Percentiles rank a stretch among this genome's conserved stretches.
phyloP scores from a whole-genome alignment of 2,329 filamentous ascomycete genomes.

The Fusarium sp. region DNA sequence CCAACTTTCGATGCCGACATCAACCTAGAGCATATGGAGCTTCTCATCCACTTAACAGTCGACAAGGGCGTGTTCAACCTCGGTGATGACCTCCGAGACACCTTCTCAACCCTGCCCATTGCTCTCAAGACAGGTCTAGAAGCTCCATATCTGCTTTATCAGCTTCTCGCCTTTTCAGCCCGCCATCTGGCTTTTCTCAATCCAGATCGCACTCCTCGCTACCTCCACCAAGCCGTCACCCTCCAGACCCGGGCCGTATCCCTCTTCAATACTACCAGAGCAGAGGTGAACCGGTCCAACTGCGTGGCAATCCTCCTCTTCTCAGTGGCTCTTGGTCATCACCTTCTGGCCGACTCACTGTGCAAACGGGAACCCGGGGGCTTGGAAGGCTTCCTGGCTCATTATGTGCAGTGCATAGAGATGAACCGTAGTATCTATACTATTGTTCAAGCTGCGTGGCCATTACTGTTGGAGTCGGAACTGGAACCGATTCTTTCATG shows the following conservation, averaged over 20 bases:
- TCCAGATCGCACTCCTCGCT: background rate
- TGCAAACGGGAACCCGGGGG: background rate
- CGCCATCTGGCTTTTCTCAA: conserved; percentile 11
- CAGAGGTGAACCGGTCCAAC: conserved; percentile 2
- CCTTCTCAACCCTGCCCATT: background rate
- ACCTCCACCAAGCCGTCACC: conserved; percentile 4
- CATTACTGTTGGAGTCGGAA: conserved; percentile 5
- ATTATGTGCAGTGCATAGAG: conserved; percentile 22
- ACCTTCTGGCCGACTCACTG: conserved; percentile 23
- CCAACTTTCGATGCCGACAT: background rate
- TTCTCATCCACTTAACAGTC: conserved; percentile 3
- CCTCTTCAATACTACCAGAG: conserved; percentile 10
- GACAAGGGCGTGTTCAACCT: conserved; percentile 10
- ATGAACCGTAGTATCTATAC: conserved; percentile 25
- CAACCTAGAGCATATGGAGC: conserved; percentile 26
- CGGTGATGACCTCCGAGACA: background rate
- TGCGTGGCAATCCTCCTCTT: conserved; percentile 31
- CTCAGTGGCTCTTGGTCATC: conserved; percentile 13
- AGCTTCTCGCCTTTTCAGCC: conserved; percentile 31
- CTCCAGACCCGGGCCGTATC: conserved; percentile 26
- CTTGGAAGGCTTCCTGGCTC: background rate
- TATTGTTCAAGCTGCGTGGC: background rate
- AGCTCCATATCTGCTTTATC: conserved; percentile 25
- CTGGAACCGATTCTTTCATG: conserved; percentile 6
- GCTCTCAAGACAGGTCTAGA: background rate